Evolutionary conservation across 768 basidiomycete species (phyloP).

Genomic region (Rickenella mellea): DNA sequence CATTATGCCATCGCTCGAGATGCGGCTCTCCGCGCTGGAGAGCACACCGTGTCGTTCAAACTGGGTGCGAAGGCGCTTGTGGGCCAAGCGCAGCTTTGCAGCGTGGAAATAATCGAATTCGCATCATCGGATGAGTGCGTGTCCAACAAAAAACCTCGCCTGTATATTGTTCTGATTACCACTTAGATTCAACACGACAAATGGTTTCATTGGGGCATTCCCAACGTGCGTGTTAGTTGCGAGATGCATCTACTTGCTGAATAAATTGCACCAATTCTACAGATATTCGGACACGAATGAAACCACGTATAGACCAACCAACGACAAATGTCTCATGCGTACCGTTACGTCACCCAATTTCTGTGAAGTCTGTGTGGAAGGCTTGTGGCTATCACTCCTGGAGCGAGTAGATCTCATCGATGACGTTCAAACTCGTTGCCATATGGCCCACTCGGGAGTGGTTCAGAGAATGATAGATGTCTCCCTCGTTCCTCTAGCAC

Average conservation of each 20-base stretch:
- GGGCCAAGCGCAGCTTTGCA: constrained; percentile 66
- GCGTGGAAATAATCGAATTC: constrained; percentile 64
- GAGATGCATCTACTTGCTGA: neutral
- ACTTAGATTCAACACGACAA: constrained; percentile 46
- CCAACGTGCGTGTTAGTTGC: constrained; percentile 56
- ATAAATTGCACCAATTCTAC: neutral
- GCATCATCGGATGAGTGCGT: constrained; percentile 52
- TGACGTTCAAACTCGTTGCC: constrained; percentile 31
- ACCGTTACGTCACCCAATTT: constrained; percentile 59
- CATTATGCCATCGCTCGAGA: constrained; percentile 54
- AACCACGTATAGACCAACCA: constrained; percentile 73
- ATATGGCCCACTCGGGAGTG: constrained; percentile 2
- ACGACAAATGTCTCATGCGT: constrained; percentile 79
- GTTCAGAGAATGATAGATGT: constrained; percentile 29
- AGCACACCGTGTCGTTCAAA: constrained; percentile 50
- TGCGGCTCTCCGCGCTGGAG: constrained; percentile 32
- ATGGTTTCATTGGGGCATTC: constrained; percentile 56
- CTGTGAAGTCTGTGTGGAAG: constrained; percentile 67
- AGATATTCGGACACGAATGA: constrained; percentile 57
- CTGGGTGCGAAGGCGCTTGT: constrained; percentile 37
- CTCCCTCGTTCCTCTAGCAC: constrained; percentile 51
- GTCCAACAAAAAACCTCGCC: constrained; percentile 3
- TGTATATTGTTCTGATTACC: constrained; percentile 2
- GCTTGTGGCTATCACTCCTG: constrained; percentile 62
- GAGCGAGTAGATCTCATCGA: constrained; percentile 55